Conservation (phyloP, 2,329 filamentous ascomycete species). For the Aquanectria penicillioides region DNA sequence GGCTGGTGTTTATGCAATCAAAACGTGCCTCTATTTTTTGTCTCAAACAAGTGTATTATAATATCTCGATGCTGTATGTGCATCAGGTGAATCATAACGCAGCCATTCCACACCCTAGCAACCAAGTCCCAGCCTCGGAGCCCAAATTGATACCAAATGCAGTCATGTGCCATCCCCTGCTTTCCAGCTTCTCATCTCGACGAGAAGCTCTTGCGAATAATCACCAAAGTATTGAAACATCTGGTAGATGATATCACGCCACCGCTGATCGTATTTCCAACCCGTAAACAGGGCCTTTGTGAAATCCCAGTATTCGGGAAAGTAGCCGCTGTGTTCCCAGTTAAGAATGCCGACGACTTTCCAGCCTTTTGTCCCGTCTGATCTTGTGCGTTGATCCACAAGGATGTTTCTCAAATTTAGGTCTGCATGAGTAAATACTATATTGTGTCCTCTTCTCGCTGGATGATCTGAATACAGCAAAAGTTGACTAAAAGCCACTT, state of each 20-base stretch:
- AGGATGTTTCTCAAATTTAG: slow-evolving; percentile 48
- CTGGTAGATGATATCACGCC: not conserved
- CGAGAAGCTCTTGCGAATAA: not conserved
- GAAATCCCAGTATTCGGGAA: slow-evolving; percentile 9
- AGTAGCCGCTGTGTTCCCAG: slow-evolving; percentile 7
- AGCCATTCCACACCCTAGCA: no score
- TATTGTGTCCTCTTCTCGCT: slow-evolving; percentile 38
- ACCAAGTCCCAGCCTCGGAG: no score
- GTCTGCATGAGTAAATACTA: slow-evolving; percentile 48
- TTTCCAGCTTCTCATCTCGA: not conserved
- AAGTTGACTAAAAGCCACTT: slow-evolving; percentile 45
- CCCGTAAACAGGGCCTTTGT: slow-evolving; percentile 2
- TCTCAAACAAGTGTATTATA: no score
- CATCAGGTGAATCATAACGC: no score
- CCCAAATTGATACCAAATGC: no score
- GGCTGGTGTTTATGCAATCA: no score
- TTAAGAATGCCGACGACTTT: slow-evolving; percentile 4
- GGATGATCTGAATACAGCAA: slow-evolving; percentile 44
- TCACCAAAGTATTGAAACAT: not conserved
- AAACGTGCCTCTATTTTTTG: no score
- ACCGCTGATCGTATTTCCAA: not conserved
- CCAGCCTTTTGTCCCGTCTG: slow-evolving; percentile 12
- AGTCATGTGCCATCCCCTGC: slow-evolving; percentile 3
- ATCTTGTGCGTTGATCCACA: slow-evolving; percentile 22
- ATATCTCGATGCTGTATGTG: no score